Base-by-base conservation (phyloP, 1,284 basidiomycete genomes). In the Porogramme epimiltina region DNA sequence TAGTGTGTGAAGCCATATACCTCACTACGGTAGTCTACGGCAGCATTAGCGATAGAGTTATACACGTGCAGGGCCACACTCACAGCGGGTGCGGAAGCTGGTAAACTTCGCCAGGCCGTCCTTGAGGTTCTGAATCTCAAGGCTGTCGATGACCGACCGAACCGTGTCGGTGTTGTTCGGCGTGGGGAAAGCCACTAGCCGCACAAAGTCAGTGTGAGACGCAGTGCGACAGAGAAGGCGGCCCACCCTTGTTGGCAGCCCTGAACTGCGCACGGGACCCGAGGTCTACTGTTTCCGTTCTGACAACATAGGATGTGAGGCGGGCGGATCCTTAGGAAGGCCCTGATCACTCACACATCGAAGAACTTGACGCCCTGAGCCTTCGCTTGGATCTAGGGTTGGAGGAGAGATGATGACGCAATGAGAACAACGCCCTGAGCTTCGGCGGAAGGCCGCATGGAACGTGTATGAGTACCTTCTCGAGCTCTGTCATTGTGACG, bases 401-500 rank as follows among this genome's bases (percentile, higher is more conserved):
- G 45, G 48, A 52, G 24, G n/a, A n/a, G n/a, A n/a, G n/a, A n/a
- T n/a, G n/a, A 49, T 51, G 49, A 49, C 28, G 42, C 46, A 42
- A 53, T 66, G 59, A 49, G 51, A 58, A 39, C 38, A 37, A 45
- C 36, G 40, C 11, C 51, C 46, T 36, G 37, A 46, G 47, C 28
- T 31, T 6, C 28, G 8, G 28, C 28, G 28, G 34, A 18, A 37
- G 34, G 34, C 34, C 34, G 34, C 31, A 20, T 44, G 46, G 49
- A 26, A 42, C 28, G 20, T 22, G 23, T 26, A 31, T 49, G 20
- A 18, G 22, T 33, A 85, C 89, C 84, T 92, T 95, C 62, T 94
- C 84, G 28, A 88, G 73, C 70, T 95, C 93, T 13, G 91, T 82
- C 71, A 93, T 86, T 85, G 84, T 88, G 28, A 85, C 77, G 19